Base-by-base conservation (phyloP, 176 grass and related monocot genomes). In the Calamus simplicifolius region DNA sequence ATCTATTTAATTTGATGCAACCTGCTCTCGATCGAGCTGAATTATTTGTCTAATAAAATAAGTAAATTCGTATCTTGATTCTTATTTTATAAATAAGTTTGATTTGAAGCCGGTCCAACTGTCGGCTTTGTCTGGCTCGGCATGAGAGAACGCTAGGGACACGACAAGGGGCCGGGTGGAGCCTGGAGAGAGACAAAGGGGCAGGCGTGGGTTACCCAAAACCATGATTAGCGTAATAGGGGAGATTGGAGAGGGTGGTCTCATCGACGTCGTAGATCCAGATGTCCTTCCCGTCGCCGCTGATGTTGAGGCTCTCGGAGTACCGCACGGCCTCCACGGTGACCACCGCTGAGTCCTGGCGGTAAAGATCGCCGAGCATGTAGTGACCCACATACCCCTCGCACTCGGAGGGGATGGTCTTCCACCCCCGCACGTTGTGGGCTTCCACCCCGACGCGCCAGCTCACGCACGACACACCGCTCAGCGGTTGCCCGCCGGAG, bases 231-330 rank as follows among this genome's bases (percentile, higher is more conserved):
- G 29, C 29, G 5, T 31, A 31, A 5, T 31, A 31, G 1, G 5
- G 5, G 5, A 74, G 62, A 26, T 65, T 74, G 6, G 60, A 74
- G 18, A 74, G 57, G 4, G 27, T 5, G 17, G 62, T 64, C 71
- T 74, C 60, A 29, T 74, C 71, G 52, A 74, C 12, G 26, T 74
- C 71, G 16, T 65, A 73, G 48, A 73, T 15, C 69, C 69, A 73
- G 12, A 35, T 25, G 48, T 73, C 69, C 30, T 53, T 73, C 52
- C 71, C 60, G 38, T 74, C 71, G 26, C 18, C 50, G 13, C 8
- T 16, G 26, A 74, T 29, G 27, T 14, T 0, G 17, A 65, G 29
- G 1, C 58, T 3, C 4, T 27, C 28, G 29, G 60, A 25, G 71
- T 64, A 74, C 17, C 13, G 28, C n/a, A 25, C 29, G 15, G 60